Evolutionary conservation across 2,329 filamentous ascomycete genomes (phyloP), one percentile per base, ranked within the genome.

Genomic region (Calycina herbarum): DNA sequence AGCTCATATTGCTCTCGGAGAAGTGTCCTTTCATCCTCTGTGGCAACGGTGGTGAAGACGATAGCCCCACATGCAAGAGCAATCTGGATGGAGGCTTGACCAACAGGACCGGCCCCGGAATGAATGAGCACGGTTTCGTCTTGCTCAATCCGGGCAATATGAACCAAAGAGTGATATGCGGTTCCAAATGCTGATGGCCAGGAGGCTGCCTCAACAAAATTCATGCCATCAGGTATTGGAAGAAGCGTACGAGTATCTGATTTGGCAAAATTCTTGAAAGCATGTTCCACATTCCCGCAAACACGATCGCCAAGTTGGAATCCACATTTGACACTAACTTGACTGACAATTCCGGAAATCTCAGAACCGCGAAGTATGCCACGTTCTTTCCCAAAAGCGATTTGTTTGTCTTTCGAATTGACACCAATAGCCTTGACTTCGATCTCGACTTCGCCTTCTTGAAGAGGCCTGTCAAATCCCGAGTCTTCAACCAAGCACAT

Each of bases 81-180:
- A 1, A 79, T 13, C 6, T 68, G 64, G 11, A 78, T 76, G 1
- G 72, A 70, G 0, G 76, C 76, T 13, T 72, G 71, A 0, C 78
- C 78, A 8, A 76, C 58, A 2, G 68, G 73, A 3, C 76, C 74
- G 1, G 74, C 67, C 1, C 68, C 77, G 8, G 69, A 61, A 57
- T 78, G 77, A 0, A 79, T 73, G 15, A 79, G 63, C 1, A 78
- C 63, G 0, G 69, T 69, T 40, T 79, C 72, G 0, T 63, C 64
- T 24, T 29, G 11, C 27, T 58, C 31, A 4, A 72, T 17, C 2
- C 64, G 40, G 5, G 71, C 71, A 29, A 70, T 33, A 24, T 69
- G 17, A 17, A 64, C 29, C 3, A 75, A 65, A 15, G 61, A 62
- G 60, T 73, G 66, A 38, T 64, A 65, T 6, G 69, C 70, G 3